Evolutionary conservation across 164 flowering plant genomes (phyloP).

Genomic region (Sedum album): DNA sequence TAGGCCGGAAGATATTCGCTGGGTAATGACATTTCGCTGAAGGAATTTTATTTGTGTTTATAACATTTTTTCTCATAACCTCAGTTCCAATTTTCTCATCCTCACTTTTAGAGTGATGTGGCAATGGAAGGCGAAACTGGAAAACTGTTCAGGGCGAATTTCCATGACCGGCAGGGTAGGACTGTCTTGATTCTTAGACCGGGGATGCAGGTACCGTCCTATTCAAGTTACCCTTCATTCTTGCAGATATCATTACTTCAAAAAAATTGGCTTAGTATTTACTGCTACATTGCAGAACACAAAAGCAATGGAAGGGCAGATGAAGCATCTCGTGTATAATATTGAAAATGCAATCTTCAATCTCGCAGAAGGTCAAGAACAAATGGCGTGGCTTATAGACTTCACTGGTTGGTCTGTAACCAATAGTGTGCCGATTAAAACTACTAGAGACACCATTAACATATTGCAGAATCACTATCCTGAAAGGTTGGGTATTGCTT

Average conservation of each 20-base stretch:
- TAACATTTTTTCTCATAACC: no score
- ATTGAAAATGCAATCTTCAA: slow-evolving; percentile 85
- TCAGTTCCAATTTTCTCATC: neutral
- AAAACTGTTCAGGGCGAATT: slow-evolving; percentile 67
- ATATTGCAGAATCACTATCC: slow-evolving; percentile 86
- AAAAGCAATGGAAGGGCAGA: slow-evolving; percentile 49
- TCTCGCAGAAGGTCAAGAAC: slow-evolving; percentile 83
- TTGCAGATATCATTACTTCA: no score
- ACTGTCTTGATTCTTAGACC: slow-evolving; percentile 66
- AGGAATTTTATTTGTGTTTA: neutral
- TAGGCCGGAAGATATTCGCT: slow-evolving; percentile 92
- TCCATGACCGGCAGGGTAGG: slow-evolving; percentile 69
- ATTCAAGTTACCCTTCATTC: neutral
- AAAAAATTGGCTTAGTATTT: neutral
- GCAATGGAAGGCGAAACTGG: slow-evolving; percentile 88
- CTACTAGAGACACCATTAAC: slow-evolving; percentile 58
- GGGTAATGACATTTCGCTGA: slow-evolving; percentile 45
- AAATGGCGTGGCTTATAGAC: slow-evolving; percentile 90
- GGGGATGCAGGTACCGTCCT: slow-evolving; percentile 39
- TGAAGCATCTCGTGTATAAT: slow-evolving; percentile 81
- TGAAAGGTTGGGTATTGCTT: slow-evolving; percentile 73
- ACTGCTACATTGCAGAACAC: slow-evolving; percentile 54
- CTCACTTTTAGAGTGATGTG: slow-evolving; percentile 58
- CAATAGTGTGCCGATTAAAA: slow-evolving; percentile 52
- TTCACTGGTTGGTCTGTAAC: slow-evolving; percentile 76